These are phyloP conservation scores for Phialemonium atrogriseum DNA, from an alignment of 2,329 filamentous ascomycete species.

Conservation along the genomic window DNA sequence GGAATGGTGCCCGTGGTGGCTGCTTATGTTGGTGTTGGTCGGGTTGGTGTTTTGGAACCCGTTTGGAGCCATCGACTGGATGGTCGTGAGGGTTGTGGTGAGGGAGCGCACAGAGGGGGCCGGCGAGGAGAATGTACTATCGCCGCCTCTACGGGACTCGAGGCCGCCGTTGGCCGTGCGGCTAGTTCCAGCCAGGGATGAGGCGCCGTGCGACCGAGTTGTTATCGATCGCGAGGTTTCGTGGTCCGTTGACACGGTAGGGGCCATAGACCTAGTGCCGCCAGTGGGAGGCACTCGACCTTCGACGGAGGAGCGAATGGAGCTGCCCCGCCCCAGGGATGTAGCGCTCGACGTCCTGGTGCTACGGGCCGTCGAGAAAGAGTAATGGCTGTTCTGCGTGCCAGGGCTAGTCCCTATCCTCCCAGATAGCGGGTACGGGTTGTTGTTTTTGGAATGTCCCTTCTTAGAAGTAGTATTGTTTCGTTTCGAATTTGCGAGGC, in stretches of 20 bases:
- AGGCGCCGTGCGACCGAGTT: conserved; percentile 64
- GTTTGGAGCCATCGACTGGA: conserved; percentile 64
- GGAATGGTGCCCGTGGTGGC: conserved; percentile 12
- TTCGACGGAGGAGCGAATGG: conserved; percentile 52
- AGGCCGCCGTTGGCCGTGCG: conserved; percentile 59
- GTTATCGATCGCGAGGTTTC: conserved; percentile 68
- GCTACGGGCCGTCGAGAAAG: conserved; percentile 48
- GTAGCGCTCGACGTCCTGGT: conserved; percentile 38
- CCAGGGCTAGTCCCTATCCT: conserved; percentile 29
- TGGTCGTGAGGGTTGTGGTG: conserved; percentile 77
- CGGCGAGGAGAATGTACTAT: conserved; percentile 74
- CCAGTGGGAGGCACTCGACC: conserved; percentile 47
- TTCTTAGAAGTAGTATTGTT: conserved; percentile 46
- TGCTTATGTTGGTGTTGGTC: conserved; percentile 14
- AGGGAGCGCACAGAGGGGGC: conserved; percentile 73
- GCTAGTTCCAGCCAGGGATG: conserved; percentile 64
- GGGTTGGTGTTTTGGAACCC: conserved; percentile 32
- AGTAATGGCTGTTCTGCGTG: conserved; percentile 39
- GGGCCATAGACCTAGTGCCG: conserved; percentile 65
- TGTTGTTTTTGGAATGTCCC: conserved; percentile 61
- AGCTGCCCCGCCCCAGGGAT: conserved; percentile 51
- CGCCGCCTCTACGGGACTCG: conserved; percentile 60
- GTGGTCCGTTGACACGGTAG: conserved; percentile 75
- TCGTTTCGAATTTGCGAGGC: conserved; percentile 31
- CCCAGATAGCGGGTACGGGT: conserved; percentile 84